Conservation (phyloP, 116 monocot genomes). For the Zostera marina region DNA sequence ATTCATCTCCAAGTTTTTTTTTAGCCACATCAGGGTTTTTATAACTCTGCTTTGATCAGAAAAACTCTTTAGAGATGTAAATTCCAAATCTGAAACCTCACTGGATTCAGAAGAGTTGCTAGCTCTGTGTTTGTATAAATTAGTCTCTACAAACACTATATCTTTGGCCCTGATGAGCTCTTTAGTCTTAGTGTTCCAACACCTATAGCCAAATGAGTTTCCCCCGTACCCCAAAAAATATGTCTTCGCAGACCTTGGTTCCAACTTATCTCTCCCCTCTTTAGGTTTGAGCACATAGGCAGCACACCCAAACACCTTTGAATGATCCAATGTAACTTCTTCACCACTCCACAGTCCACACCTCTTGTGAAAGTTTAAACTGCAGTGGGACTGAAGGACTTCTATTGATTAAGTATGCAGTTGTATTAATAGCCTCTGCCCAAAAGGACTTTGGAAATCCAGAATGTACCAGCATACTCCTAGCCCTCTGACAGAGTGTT, state of each 20-base stretch:
- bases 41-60: too few species aligned
- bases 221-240: background rate
- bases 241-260: background rate
- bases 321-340: background rate
- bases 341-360: background rate
- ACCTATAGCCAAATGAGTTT: conserved; percentile 4
- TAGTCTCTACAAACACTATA: background rate
- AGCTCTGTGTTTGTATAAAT: background rate
- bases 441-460: background rate
- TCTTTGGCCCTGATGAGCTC: background rate
- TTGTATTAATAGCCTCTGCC: background rate
- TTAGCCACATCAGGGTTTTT: too few species aligned
- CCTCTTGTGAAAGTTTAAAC: background rate
- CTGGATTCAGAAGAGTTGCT: too few species aligned
- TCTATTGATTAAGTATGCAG: background rate
- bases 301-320: background rate
- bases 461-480: background rate
- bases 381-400: background rate
- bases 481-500: background rate
- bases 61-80: too few species aligned
- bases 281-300: background rate
- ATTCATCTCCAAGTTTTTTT: too few species aligned
- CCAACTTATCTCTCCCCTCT: background rate
- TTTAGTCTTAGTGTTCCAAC: background rate
- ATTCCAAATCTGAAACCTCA: too few species aligned